Conservation (phyloP, 768 basidiomycete species). For the Rhodocollybia butyracea region DNA sequence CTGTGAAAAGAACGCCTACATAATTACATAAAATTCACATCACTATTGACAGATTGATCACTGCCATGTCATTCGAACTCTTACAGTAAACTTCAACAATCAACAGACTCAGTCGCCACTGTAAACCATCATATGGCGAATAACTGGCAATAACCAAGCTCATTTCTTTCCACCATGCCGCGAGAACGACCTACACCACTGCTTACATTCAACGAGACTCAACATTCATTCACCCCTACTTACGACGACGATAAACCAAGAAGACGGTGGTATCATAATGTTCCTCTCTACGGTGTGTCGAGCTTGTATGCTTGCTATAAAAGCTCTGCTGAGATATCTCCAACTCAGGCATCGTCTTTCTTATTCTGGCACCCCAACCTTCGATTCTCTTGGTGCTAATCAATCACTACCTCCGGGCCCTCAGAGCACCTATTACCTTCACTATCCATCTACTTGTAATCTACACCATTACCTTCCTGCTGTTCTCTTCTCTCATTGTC, state of each 20-base stretch:
- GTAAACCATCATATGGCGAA: too few species aligned
- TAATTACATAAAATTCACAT: too few species aligned
- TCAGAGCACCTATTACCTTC: conserved; percentile 45
- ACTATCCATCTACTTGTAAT: conserved; percentile 52
- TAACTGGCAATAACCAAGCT: too few species aligned
- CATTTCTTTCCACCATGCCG: too few species aligned
- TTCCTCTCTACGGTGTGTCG: conserved; percentile 53
- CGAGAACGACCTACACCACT: conserved; percentile 4
- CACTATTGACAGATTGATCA: too few species aligned
- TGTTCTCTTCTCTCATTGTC: conserved; percentile 69
- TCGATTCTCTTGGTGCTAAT: conserved; percentile 67
- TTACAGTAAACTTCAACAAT: too few species aligned
- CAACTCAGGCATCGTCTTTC: conserved; percentile 43
- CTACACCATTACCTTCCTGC: conserved; percentile 66
- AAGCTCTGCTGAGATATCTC: neutral
- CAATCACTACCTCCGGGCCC: conserved; percentile 59
- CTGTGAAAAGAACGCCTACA: too few species aligned
- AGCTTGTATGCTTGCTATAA: conserved; percentile 19
- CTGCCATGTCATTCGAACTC: too few species aligned
- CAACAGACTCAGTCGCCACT: too few species aligned
- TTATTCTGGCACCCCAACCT: conserved; percentile 73
- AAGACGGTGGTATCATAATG: conserved; percentile 55
- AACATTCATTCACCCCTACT: neutral
- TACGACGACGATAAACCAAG: conserved; percentile 29
- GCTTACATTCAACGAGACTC: neutral